A percentile compares a stretch with the other conserved stretches of the same genome.
Evolutionary conservation across 805 yeast species (phyloP).

Genomic region (Saccharomyces jurei): DNA sequence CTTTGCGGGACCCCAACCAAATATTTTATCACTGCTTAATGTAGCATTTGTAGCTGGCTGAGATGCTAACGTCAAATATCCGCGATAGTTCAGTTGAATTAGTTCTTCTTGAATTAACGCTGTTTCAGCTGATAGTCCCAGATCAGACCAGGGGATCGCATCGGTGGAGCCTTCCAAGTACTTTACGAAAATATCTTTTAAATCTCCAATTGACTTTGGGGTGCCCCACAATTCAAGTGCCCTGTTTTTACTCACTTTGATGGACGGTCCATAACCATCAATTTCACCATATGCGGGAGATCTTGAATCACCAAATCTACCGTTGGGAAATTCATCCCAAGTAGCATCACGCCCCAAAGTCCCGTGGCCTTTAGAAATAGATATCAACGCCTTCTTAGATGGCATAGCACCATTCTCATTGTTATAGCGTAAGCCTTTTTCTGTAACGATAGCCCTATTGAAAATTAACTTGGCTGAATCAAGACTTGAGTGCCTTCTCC

Average conservation of each 20-base stretch:
- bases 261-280: constrained; percentile 91
- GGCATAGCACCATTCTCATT: constrained; percentile 25
- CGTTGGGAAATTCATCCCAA: constrained; percentile 97
- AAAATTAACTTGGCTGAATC: constrained; percentile 30
- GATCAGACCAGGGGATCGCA: constrained; percentile 87
- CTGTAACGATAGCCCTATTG: constrained; percentile 34
- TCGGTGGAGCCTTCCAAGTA: constrained; percentile 70
- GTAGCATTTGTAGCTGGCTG: constrained; percentile 90
- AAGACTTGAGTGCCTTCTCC: constrained; percentile 28
- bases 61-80: constrained; percentile 82
- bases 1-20: constrained; percentile 95
- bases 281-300: constrained; percentile 98
- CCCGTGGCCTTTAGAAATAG: constrained; percentile 79
- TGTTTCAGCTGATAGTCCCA: constrained; percentile 81
- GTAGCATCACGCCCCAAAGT: constrained; percentile 80
- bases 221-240: constrained; percentile 76
- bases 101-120: constrained; percentile 87
- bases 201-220: constrained; percentile 53
- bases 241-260: constrained; percentile 61
- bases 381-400: constrained; percentile 52
- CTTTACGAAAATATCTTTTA: constrained; percentile 57
- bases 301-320: constrained; percentile 89
- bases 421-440: constrained; percentile 10
- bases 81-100: constrained; percentile 63
- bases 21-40: constrained; percentile 70